Conservation (phyloP, 768 basidiomycete species). For the Mycena latifolia region DNA sequence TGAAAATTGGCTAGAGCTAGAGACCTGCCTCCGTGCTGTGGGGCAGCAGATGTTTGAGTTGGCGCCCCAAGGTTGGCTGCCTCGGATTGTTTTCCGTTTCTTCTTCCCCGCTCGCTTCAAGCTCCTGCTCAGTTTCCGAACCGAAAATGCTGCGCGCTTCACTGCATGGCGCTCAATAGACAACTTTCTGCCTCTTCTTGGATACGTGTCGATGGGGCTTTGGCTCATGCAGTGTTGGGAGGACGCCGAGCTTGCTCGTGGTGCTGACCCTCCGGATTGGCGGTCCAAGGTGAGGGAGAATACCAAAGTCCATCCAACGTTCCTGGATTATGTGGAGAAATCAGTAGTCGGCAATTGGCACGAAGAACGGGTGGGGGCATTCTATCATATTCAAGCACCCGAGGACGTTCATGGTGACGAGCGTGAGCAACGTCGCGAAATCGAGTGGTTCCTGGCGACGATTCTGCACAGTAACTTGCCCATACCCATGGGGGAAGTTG, state of each 20-base stretch:
- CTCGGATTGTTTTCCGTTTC: not conserved
- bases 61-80: not conserved
- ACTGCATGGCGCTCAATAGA: conserved; percentile 1
- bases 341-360: not conserved
- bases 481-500: conserved; percentile 11
- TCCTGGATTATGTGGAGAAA: not conserved
- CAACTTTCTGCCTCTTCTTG: conserved; percentile 11
- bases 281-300: not conserved
- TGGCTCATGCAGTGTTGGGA: not conserved
- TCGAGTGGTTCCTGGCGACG: not conserved
- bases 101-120: conserved; percentile 15
- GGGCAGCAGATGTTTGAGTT: not conserved
- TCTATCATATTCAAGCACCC: not conserved
- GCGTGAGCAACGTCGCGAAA: not conserved
- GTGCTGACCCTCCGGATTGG: conserved; percentile 1
- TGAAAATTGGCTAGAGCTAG: not conserved
- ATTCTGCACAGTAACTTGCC: not conserved
- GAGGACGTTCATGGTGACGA: not conserved
- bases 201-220: conserved; percentile 10
- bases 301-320: not conserved
- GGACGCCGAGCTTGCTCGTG: not conserved
- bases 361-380: not conserved
- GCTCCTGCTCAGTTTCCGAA: not conserved
- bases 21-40: not conserved
- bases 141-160: not conserved